Evolutionary conservation across 805 yeast species (phyloP).

Genomic region (Metschnikowia proteae): DNA sequence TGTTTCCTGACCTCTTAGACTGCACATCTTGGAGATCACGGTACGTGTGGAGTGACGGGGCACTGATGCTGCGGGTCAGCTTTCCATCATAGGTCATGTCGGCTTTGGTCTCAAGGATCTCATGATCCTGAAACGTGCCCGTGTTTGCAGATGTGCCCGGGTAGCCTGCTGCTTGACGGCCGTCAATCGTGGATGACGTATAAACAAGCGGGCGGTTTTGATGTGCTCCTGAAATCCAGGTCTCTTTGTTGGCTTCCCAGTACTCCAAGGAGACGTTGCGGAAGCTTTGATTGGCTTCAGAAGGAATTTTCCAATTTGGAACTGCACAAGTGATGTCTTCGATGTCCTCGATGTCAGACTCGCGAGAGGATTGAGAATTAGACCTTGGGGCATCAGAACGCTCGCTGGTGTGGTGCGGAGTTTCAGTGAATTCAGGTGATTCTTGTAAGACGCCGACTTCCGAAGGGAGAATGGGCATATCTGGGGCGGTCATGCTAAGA

Average conservation of each 20-base stretch:
- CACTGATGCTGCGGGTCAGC: constrained; percentile 24
- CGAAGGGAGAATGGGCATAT: neutral
- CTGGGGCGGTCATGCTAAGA: neutral
- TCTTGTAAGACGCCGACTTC: neutral
- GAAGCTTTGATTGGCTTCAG: neutral
- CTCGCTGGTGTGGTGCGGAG: neutral
- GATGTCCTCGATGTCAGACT: constrained; percentile 11
- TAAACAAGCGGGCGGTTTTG: constrained; percentile 27
- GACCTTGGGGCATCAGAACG: neutral
- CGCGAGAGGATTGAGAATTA: neutral
- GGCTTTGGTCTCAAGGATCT: neutral
- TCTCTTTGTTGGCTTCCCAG: constrained; percentile 28
- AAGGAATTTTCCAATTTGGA: constrained; percentile 1
- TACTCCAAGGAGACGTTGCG: constrained; percentile 27
- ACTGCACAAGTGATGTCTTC: constrained; percentile 11
- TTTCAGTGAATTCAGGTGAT: neutral
- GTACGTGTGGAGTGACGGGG: constrained; percentile 41
- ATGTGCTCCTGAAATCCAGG: constrained; percentile 23
- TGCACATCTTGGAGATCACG: constrained; percentile 17
- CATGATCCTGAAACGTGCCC: neutral
- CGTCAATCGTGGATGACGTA: constrained; percentile 16
- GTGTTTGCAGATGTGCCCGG: neutral
- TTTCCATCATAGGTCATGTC: constrained; percentile 11
- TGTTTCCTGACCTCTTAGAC: constrained; percentile 4
- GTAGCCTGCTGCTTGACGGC: neutral